A percentile compares a stretch with the other conserved stretches of the same genome.
Evolutionary conservation across 2,329 filamentous ascomycete species (phyloP).

Genomic region (Exophiala sideris): DNA sequence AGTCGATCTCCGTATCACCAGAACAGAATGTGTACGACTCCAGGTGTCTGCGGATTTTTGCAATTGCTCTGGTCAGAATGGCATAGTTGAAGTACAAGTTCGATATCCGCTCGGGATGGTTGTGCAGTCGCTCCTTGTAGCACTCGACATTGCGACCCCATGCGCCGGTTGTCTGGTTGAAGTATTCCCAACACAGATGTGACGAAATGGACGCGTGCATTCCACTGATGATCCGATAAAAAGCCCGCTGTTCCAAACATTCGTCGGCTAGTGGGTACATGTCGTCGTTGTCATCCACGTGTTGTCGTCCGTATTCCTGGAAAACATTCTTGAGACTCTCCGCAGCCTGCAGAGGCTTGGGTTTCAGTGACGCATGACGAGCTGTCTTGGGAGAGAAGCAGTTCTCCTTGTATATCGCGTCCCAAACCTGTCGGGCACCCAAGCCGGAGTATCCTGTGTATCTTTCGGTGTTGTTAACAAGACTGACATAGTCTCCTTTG

Average conservation of each 20-base stretch:
- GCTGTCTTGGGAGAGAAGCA: conserved; percentile 66
- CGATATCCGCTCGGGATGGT: conserved; percentile 83
- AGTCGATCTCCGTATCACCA: conserved; percentile 76
- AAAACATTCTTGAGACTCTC: conserved; percentile 61
- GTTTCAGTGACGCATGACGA: conserved; percentile 27
- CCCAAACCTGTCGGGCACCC: conserved; percentile 87
- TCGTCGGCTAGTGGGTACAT: conserved; percentile 76
- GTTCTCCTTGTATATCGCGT: conserved; percentile 94
- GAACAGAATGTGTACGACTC: conserved; percentile 87
- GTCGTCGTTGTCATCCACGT: conserved; percentile 50
- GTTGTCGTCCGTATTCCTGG: conserved; percentile 49
- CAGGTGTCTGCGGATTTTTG: conserved; percentile 81
- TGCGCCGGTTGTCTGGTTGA: conserved; percentile 89
- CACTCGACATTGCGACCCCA: conserved; percentile 90
- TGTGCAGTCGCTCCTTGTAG: conserved; percentile 81
- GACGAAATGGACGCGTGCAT: conserved; percentile 98
- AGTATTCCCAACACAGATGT: conserved; percentile 91
- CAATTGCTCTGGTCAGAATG: conserved; percentile 83
- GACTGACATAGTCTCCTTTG: conserved; percentile 94
- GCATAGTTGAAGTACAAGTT: conserved; percentile 99
- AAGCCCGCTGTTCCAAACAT: conserved; percentile 97
- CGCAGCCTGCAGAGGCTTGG: conserved; percentile 47
- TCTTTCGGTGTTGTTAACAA: conserved; percentile 88
- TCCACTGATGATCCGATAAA: conserved; percentile 89
- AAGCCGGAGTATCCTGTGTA: conserved; percentile 91